phyloP scores from a whole-genome alignment of 805 yeast genomes.

The Saccharomycopsis amapae region DNA sequence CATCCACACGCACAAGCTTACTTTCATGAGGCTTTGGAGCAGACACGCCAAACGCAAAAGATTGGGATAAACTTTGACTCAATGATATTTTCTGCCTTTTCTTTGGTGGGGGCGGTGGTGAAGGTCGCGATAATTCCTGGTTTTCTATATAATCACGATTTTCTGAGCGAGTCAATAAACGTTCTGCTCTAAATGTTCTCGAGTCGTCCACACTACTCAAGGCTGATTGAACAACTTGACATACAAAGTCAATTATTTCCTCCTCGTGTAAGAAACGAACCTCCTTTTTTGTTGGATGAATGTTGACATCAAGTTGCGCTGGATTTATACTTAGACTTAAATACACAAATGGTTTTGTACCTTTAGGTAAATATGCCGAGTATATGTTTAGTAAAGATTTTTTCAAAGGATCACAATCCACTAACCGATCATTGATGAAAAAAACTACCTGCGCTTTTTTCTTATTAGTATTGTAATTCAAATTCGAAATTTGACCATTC shows the following conservation, averaged over 20 bases:
- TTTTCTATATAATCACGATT: neutral
- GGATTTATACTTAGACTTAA: constrained; percentile 63
- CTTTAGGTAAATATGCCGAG: constrained; percentile 67
- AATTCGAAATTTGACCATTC: constrained; percentile 58
- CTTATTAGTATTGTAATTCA: constrained; percentile 56
- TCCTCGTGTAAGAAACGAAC: constrained; percentile 82
- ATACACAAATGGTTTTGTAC: constrained; percentile 70
- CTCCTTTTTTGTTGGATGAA: constrained; percentile 93
- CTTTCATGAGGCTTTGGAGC: constrained; percentile 47
- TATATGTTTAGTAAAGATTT: constrained; percentile 61
- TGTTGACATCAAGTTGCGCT: constrained; percentile 76
- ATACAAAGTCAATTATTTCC: constrained; percentile 65
- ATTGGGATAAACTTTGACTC: constrained; percentile 28
- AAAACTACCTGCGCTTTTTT: constrained; percentile 62
- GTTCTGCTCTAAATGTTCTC: constrained; percentile 60
- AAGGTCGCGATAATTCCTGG: neutral
- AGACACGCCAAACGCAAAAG: constrained; percentile 22
- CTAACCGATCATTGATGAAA: constrained; percentile 81
- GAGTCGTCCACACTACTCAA: constrained; percentile 57
- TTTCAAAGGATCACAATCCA: constrained; percentile 71
- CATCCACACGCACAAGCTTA: constrained; percentile 65
- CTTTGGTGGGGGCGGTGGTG: neutral
- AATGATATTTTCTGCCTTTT: constrained; percentile 13
- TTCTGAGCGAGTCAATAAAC: constrained; percentile 5
- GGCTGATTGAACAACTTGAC: constrained; percentile 40